Base-by-base conservation (phyloP, 2,329 filamentous ascomycete species). In the Colletotrichum navitas region DNA sequence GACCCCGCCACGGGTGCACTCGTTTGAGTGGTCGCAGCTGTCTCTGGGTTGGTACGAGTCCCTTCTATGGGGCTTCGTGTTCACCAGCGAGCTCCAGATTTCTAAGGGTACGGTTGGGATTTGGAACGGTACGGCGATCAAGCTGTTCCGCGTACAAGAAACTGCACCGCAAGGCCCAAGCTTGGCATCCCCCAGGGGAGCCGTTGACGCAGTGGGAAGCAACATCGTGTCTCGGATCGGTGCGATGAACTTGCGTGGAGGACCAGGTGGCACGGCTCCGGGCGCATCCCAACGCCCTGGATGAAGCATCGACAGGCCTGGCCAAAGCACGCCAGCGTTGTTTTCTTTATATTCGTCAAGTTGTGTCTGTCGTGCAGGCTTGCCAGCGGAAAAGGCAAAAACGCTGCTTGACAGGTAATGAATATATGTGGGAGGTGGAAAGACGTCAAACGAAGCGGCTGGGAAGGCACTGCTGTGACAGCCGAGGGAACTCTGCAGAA, bases 41-140 rank as follows among this genome's bases (percentile, higher is more conserved):
- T 93, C 94, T 0, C 86, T 98, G 62, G 95, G 95, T 60, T 98
- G 96, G 96, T 98, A 98, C 80, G 94, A 98, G 81, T 95, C 94
- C 6, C 86, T 98, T 16, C 86, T 99, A 12, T 99, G 96, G 96
- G 92, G 94, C 21, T 93, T 98, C 76, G 90, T 98, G 64, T 98
- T 98, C 80, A 91, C 93, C 36, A 92, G 91, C 76, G 96, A 99
- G 83, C 94, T 97, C 91, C 90, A 94, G 69, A 90, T 95, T 36
- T 90, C 92, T 0, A 95, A 92, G 78, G 95, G 95, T 39, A 95
- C 93, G 2, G 93, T 95, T 41, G 95, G 96, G 10, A 91, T 98
- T 1, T 99, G 96, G 95, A 98, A 95, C 78, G 93, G 94, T 45
- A 98, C 96, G 1, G 86, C 86, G 2, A 94, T 99, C 80, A 93